Conservation (phyloP, 768 basidiomycete genomes). For the Grammothele lineata region DNA sequence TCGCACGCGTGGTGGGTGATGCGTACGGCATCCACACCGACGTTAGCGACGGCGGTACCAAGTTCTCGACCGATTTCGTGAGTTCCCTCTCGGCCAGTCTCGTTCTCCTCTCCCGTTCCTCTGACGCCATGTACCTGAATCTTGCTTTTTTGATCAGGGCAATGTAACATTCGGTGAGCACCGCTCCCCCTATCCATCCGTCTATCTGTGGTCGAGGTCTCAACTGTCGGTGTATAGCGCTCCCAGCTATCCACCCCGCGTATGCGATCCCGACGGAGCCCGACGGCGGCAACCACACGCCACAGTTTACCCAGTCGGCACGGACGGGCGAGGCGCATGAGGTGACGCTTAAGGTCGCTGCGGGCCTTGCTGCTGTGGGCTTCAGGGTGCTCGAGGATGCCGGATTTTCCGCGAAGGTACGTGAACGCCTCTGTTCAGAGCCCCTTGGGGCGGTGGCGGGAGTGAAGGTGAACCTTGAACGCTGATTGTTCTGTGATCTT, state of each 20-base stretch:
- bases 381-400: conserved; percentile 56
- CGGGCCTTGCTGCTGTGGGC: conserved; percentile 59
- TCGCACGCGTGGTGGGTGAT: conserved; percentile 40
- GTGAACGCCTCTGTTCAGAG: conserved; percentile 10
- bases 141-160: conserved; percentile 41
- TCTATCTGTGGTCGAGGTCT: background rate
- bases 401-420: conserved; percentile 52
- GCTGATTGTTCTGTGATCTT: no score
- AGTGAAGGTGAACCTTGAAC: no score
- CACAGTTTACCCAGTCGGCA: conserved; percentile 59
- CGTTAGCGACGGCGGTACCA: conserved; percentile 36
- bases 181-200: conserved; percentile 2
- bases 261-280: conserved; percentile 62
- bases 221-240: conserved; percentile 1
- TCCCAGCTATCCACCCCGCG: conserved; percentile 25
- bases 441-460: no score
- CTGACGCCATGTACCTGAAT: no score
- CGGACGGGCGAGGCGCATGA: conserved; percentile 58
- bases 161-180: conserved; percentile 65
- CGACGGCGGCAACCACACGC: conserved; percentile 73
- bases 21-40: conserved; percentile 40
- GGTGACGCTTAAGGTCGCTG: conserved; percentile 50
- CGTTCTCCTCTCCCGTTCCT: no score
- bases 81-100: conserved; percentile 25
- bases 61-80: conserved; percentile 81